These are phyloP conservation scores for Auxenochlorella protothecoides DNA, from an alignment of 139 green algal species.

Conservation along the genomic window DNA sequence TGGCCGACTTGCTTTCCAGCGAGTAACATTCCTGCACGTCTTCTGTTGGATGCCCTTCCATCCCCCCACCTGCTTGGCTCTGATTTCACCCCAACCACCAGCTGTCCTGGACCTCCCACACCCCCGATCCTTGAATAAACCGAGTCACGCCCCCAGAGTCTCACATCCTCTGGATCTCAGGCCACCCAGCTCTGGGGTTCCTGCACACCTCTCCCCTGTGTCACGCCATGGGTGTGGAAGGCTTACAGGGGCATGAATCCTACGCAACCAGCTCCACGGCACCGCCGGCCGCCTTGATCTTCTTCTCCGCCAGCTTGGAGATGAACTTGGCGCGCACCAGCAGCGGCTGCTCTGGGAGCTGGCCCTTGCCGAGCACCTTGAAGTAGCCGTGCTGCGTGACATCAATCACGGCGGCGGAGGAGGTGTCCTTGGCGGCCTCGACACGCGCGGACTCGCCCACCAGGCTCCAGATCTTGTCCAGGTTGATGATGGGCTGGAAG, in stretches of 20 bases:
- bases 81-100: background rate
- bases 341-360: conserved; percentile 86
- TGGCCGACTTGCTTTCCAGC: no score
- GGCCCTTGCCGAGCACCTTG: conserved; percentile 95
- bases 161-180: no score
- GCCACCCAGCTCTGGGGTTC: no score
- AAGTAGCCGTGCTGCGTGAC: conserved; percentile 91
- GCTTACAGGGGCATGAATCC: background rate
- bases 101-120: no score
- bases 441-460: conserved; percentile 63
- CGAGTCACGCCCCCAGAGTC: no score
- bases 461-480: conserved; percentile 95
- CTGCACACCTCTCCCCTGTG: no score
- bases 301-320: conserved; percentile 92
- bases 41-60: no score
- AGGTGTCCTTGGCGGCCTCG: conserved; percentile 62
- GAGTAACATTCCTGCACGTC: no score
- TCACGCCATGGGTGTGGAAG: background rate
- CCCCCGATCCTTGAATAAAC: no score
- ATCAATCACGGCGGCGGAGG: conserved; percentile 82
- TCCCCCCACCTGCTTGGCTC: background rate
- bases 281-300: conserved; percentile 95
- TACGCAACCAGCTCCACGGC: conserved; percentile 51
- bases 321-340: conserved; percentile 98
- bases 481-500: conserved; percentile 92